A percentile compares a stretch with the other conserved stretches of the same genome.
phyloP scores from a whole-genome alignment of 75 land plant genomes.

The Picea sitchensis region DNA sequence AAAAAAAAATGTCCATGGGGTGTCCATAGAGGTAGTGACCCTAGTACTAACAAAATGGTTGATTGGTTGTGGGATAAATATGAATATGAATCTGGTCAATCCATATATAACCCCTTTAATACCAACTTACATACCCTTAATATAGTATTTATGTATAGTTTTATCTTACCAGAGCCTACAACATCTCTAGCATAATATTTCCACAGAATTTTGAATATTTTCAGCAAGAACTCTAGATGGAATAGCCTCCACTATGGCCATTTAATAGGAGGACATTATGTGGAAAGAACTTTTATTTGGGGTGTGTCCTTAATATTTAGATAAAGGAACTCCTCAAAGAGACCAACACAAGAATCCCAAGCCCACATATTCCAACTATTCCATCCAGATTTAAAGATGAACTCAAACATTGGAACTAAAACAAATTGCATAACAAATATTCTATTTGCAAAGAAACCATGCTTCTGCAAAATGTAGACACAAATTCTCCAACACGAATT shows the following conservation, averaged over 20 bases:
- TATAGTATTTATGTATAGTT: not conserved
- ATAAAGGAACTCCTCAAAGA: slow-evolving; percentile 6
- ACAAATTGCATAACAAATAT: not conserved
- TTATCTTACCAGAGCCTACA: not conserved
- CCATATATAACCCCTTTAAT: slow-evolving; percentile 1
- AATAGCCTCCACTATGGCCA: not conserved
- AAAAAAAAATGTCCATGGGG: too few species aligned
- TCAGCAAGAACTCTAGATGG: not conserved
- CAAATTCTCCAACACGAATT: slow-evolving; percentile 5
- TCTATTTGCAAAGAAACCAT: not conserved
- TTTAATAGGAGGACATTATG: not conserved
- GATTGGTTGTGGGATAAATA: too few species aligned
- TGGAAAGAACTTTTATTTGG: not conserved
- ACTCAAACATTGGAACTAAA: slow-evolving; percentile 4
- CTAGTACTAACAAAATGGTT: too few species aligned
- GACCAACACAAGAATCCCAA: slow-evolving; percentile 9
- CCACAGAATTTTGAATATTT: not conserved
- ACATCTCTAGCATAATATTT: not conserved
- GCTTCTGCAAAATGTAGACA: slow-evolving; percentile 2
- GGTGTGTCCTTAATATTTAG: not conserved
- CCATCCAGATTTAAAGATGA: slow-evolving; percentile 2
- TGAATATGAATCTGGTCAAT: not conserved
- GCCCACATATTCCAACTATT: not conserved
- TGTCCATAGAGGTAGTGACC: too few species aligned
- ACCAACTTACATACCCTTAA: not conserved